Evolutionary conservation across 1,139 yeast species (phyloP), one percentile per base, ranked within the genome.

Genomic region (Candida pseudoviswanathii): DNA sequence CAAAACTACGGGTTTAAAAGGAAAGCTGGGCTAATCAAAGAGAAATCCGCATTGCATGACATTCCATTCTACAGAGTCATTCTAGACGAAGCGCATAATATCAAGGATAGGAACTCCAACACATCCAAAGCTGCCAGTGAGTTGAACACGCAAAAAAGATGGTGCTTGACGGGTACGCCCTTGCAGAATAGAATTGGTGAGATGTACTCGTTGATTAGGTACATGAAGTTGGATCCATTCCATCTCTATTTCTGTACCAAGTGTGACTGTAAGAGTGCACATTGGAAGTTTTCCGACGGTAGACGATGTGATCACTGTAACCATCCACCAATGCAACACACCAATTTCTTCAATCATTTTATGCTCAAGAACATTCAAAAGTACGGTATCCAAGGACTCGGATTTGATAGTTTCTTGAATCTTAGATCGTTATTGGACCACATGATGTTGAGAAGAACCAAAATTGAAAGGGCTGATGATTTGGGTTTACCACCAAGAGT

Each of bases 161-260:
- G 96, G 86, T 94, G 99, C 67, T 70, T 94, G 31, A 84, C 96
- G 1, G 99, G 99, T 58, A 94, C 99, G 0, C 99, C 99, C 0
- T 73, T 94, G 53, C 99, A 95, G 62, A 95, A 94, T 64, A 78
- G 98, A 57, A 92, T 94, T 59, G 99, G 99, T 41, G 99, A 94
- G 70, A 81, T 94, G 76, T 94, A 94, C 67, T 91, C 98, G 1
- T 73, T 94, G 61, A 85, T 94, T 51, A 74, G 98, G 58, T 94
- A 89, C 60, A 68, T 94, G 70, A 83, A 87, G 58, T 77, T 94
- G 41, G 82, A 84, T 44, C 99, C 99, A 2, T 92, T 90, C 65
- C 86, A 94, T 56, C 80, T 84, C 53, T 94, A 95, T 69, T 92
- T 84, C 61, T 95, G 99, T 71, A 88, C 95, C 26, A 86, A 85